Percentiles rank a stretch among this genome's conserved stretches.
Conservation (phyloP, 2,329 filamentous ascomycete genomes). For the Phyllosticta citrichinensis region DNA sequence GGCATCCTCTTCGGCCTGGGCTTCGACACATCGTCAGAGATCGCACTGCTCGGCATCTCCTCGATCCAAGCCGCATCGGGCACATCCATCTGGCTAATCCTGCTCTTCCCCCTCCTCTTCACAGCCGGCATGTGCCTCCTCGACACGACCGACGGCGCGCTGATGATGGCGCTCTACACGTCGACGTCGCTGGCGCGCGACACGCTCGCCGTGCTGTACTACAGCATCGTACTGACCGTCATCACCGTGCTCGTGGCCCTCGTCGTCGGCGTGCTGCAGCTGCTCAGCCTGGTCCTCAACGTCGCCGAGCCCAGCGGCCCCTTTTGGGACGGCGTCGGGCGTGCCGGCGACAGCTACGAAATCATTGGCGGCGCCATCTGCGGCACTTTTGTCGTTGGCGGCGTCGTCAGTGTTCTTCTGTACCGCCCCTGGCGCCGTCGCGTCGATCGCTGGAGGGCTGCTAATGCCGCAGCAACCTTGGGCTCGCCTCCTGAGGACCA, state of each 20-base stretch:
- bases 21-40: constrained; percentile 91
- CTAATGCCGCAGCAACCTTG: background rate
- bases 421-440: constrained; percentile 71
- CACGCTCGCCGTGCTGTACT: constrained; percentile 83
- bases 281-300: constrained; percentile 68
- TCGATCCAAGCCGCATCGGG: constrained; percentile 78
- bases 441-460: constrained; percentile 31
- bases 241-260: constrained; percentile 77
- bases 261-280: constrained; percentile 76
- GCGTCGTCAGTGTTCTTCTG: constrained; percentile 58
- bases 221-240: constrained; percentile 76
- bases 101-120: constrained; percentile 85
- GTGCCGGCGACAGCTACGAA: constrained; percentile 71
- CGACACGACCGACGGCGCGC: constrained; percentile 82
- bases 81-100: constrained; percentile 85
- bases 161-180: constrained; percentile 93
- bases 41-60: constrained; percentile 82
- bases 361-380: constrained; percentile 81
- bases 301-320: constrained; percentile 55
- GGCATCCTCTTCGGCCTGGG: constrained; percentile 80
- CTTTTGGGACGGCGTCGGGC: constrained; percentile 87
- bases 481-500: background rate
- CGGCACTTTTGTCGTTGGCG: constrained; percentile 70
- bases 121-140: constrained; percentile 93
- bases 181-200: constrained; percentile 69